phyloP scores from a whole-genome alignment of 129 eudicot genomes.

The Mikania micrantha region DNA sequence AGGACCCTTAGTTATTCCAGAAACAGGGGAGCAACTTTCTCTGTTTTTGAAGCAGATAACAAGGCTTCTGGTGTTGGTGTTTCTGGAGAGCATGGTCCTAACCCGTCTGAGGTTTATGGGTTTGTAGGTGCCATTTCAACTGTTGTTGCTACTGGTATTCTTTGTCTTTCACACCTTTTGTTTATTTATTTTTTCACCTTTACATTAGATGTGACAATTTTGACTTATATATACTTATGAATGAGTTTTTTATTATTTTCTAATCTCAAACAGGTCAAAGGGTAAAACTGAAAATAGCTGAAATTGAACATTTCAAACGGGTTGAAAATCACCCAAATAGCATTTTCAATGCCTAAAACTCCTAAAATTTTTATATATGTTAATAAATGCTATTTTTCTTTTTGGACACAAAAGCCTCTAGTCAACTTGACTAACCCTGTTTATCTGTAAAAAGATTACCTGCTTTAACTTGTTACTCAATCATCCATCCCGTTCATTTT shows the following conservation, averaged over 20 bases:
- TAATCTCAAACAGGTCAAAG: background rate
- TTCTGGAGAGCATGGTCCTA: constrained; percentile 81
- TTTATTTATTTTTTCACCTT: background rate
- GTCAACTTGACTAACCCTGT: background rate
- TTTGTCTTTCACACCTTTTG: background rate
- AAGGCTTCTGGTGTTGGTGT: constrained; percentile 48
- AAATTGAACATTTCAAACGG: background rate
- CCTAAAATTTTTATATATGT: background rate
- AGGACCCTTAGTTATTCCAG: constrained; percentile 66
- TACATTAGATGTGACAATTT: background rate
- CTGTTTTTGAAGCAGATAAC: constrained; percentile 51
- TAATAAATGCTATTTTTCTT: too few species aligned
- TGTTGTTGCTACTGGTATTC: constrained; percentile 66
- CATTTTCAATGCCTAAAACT: background rate
- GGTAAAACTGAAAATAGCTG: background rate
- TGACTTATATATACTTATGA: background rate
- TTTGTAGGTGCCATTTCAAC: constrained; percentile 92
- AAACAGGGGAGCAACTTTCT: constrained; percentile 50
- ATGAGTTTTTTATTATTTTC: background rate
- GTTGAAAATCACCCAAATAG: background rate
- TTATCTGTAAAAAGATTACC: too few species aligned
- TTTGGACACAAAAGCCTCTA: too few species aligned
- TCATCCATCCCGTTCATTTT: too few species aligned
- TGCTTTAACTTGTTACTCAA: too few species aligned
- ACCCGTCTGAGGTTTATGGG: constrained; percentile 88